Conservation (phyloP, 768 basidiomycete species). For the Mycena crocata region DNA sequence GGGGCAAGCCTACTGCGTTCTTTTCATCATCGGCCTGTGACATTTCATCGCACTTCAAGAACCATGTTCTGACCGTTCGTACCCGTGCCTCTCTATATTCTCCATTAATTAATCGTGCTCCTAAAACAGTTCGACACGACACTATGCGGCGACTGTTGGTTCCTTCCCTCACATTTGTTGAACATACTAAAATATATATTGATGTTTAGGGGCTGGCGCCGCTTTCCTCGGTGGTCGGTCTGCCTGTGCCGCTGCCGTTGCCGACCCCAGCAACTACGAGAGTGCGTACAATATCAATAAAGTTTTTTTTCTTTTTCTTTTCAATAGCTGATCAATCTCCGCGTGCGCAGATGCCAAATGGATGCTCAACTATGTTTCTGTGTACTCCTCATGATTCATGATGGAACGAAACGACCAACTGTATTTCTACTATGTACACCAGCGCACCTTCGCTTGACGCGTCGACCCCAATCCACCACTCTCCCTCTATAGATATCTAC, state of each 20-base stretch:
- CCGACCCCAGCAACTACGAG: constrained; percentile 66
- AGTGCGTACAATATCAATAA: constrained; percentile 37
- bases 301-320: constrained; percentile 5
- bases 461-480: not conserved
- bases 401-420: constrained; percentile 32
- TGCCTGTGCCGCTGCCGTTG: constrained; percentile 60
- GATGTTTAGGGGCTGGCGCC: constrained; percentile 56
- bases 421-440: constrained; percentile 22
- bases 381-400: constrained; percentile 47
- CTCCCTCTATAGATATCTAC: constrained; percentile 18
- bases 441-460: constrained; percentile 16
- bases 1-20: constrained; percentile 65
- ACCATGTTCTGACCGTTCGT: constrained; percentile 59
- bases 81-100: not conserved
- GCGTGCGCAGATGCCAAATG: constrained; percentile 60
- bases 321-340: constrained; percentile 39
- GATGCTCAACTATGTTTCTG: constrained; percentile 67
- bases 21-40: constrained; percentile 64
- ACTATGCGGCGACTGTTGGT: constrained; percentile 3
- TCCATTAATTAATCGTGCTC: not conserved
- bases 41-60: constrained; percentile 60
- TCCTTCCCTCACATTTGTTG: not conserved
- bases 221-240: constrained; percentile 56
- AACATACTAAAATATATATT: constrained; percentile 60
- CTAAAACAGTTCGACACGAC: constrained; percentile 19